Evolutionary conservation across 495 filamentous ascomycete species (phyloP).

Genomic region (Penicillium lagena): DNA sequence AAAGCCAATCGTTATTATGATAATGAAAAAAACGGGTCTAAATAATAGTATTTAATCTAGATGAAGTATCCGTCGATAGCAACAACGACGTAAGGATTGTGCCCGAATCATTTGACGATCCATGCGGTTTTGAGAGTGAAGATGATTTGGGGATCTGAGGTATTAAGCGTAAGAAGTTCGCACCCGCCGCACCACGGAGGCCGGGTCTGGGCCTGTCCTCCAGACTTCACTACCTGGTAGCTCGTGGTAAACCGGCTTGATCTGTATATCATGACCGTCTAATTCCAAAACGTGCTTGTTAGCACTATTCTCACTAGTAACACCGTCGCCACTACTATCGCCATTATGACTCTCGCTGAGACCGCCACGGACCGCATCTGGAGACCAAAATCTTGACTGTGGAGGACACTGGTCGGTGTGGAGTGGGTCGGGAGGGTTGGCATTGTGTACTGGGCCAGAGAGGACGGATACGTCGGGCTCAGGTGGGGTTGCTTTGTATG

Average conservation of each 20-base stretch:
- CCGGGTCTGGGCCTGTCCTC: too few species aligned
- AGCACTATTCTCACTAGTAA: constrained; percentile 3
- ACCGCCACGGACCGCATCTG: constrained; percentile 5
- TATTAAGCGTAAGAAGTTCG: too few species aligned
- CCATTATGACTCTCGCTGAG: constrained; percentile 2
- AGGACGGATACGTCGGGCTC: constrained; percentile 8
- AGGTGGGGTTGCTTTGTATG: constrained; percentile 6
- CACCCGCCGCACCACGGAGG: too few species aligned
- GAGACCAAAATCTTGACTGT: constrained; percentile 8
- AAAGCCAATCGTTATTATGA: too few species aligned
- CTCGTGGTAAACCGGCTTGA: constrained; percentile 13
- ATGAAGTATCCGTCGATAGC: too few species aligned
- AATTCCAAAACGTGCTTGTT: constrained; percentile 9
- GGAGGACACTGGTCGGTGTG: not conserved
- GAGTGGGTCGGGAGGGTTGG: not conserved
- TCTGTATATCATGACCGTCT: constrained; percentile 8
- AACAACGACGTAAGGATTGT: too few species aligned
- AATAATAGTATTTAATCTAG: too few species aligned
- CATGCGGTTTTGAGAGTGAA: too few species aligned
- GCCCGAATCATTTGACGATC: too few species aligned
- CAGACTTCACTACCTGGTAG: constrained; percentile 3
- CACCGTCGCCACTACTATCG: constrained; percentile 4
- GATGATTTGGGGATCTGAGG: too few species aligned
- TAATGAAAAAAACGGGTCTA: too few species aligned
- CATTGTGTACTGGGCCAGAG: constrained; percentile 11